Evolutionary conservation across 1,284 basidiomycete species (phyloP).

Genomic region (Boletellus sp.): DNA sequence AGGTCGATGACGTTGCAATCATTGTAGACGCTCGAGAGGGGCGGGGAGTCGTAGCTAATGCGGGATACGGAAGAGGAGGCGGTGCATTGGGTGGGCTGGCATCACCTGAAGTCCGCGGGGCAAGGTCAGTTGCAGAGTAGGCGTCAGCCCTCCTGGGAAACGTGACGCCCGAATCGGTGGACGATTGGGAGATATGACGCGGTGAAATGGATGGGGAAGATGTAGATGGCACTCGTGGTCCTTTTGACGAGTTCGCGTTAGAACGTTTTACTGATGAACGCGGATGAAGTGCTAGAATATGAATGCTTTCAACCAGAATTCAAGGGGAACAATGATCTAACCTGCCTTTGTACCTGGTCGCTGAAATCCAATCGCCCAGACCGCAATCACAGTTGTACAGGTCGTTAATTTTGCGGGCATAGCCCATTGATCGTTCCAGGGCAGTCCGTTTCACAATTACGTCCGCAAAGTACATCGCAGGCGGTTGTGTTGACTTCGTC

Average conservation of each 20-base stretch:
- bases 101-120: constrained; percentile 42
- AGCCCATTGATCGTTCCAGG: constrained; percentile 72
- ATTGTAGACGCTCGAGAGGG: constrained; percentile 28
- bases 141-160: constrained; percentile 77
- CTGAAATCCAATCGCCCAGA: constrained; percentile 69
- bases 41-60: constrained; percentile 40
- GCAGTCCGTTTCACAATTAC: constrained; percentile 57
- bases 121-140: constrained; percentile 69
- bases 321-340: not conserved
- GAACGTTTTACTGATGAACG: constrained; percentile 26
- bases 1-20: constrained; percentile 34
- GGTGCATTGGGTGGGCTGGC: constrained; percentile 50
- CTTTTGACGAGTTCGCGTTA: constrained; percentile 20
- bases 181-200: constrained; percentile 64
- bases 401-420: constrained; percentile 83
- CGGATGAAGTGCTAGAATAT: constrained; percentile 26
- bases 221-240: constrained; percentile 31
- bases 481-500: constrained; percentile 54
- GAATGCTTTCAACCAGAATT: constrained; percentile 10
- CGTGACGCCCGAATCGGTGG: constrained; percentile 68
- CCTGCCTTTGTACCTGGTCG: constrained; percentile 54
- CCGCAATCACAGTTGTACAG: constrained; percentile 76
- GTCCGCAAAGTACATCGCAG: constrained; percentile 74
- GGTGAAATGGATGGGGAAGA: constrained; percentile 43
- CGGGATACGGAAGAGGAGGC: constrained; percentile 75